Percentiles rank a stretch among this genome's conserved stretches.
Conservation (phyloP, 176 grass and related monocot genomes). For the Saccharum officinarum region DNA sequence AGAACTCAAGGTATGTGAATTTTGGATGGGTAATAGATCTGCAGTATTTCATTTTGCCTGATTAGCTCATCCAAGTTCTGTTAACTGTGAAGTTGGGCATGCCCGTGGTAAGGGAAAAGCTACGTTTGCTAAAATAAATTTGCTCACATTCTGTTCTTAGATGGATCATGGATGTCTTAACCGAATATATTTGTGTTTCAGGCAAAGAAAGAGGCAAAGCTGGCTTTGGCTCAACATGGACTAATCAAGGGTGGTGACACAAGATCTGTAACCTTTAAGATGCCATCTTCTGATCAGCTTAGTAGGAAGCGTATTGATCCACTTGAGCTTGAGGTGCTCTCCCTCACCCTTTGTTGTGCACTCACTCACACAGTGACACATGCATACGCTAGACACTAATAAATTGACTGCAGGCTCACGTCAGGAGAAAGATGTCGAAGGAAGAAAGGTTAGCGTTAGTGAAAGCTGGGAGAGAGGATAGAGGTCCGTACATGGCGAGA, state of each 20-base stretch:
- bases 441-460: slow-evolving; percentile 66
- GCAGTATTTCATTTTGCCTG: not conserved
- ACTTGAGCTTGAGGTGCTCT: slow-evolving; percentile 53
- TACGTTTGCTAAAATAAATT: not conserved
- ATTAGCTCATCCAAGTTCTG: not conserved
- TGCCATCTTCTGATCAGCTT: slow-evolving; percentile 75
- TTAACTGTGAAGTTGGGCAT: not conserved
- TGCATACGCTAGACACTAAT: not conserved
- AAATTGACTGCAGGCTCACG: slow-evolving; percentile 45
- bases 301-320: slow-evolving; percentile 74
- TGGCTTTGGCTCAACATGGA: slow-evolving; percentile 71
- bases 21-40: slow-evolving; percentile 19
- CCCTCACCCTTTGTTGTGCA: not conserved
- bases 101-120: not conserved
- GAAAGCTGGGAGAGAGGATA: slow-evolving; percentile 84
- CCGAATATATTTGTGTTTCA: slow-evolving; percentile 33
- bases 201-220: slow-evolving; percentile 69
- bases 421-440: slow-evolving; percentile 65
- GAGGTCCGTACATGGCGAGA: slow-evolving; percentile 56
- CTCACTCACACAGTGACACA: not conserved
- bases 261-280: slow-evolving; percentile 47
- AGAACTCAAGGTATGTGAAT: slow-evolving; percentile 73
- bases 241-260: slow-evolving; percentile 42
- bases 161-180: not conserved
- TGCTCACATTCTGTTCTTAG: not conserved